These are phyloP conservation scores for Cylindrotheca closterium DNA, from an alignment of 108 stramenopile species.

Conservation along the genomic window DNA sequence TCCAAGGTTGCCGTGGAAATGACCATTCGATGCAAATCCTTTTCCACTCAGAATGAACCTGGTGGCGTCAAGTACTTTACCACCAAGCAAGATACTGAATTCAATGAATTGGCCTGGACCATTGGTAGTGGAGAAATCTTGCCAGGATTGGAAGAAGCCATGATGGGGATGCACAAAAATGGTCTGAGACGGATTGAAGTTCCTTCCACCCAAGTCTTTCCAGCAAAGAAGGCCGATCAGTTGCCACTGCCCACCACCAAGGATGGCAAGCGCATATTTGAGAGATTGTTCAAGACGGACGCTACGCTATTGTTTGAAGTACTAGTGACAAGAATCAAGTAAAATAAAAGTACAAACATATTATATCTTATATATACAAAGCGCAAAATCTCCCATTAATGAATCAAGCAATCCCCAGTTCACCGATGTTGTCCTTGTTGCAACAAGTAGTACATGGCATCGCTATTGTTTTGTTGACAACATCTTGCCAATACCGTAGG, in stretches of 20 bases:
- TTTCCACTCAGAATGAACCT: constrained; percentile 70
- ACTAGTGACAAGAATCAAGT: constrained; percentile 69
- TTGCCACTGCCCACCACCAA: constrained; percentile 65
- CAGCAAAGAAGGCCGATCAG: constrained; percentile 57
- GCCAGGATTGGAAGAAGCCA: constrained; percentile 62
- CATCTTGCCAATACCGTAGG: constrained; percentile 8
- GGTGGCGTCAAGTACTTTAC: constrained; percentile 72
- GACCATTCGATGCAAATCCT: constrained; percentile 72
- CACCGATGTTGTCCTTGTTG: background rate
- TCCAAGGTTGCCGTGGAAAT: constrained; percentile 76
- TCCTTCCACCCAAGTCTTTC: constrained; percentile 61
- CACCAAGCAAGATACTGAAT: constrained; percentile 70
- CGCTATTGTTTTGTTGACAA: background rate
- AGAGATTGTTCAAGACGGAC: constrained; percentile 74
- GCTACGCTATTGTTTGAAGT: constrained; percentile 77
- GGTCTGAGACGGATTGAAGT: constrained; percentile 61
- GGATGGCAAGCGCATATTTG: constrained; percentile 64
- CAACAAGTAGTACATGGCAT: constrained; percentile 2
- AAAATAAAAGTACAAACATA: too few relatives aligned
- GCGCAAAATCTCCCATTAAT: background rate
- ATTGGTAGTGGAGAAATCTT: constrained; percentile 58
- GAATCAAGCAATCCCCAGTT: background rate
- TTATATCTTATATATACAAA: background rate
- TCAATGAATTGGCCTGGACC: constrained; percentile 76
- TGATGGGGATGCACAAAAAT: constrained; percentile 62